These are phyloP conservation scores for Macrophomina pseudophaseolina DNA, from an alignment of 2,329 filamentous ascomycete genomes.

Conservation along the genomic window DNA sequence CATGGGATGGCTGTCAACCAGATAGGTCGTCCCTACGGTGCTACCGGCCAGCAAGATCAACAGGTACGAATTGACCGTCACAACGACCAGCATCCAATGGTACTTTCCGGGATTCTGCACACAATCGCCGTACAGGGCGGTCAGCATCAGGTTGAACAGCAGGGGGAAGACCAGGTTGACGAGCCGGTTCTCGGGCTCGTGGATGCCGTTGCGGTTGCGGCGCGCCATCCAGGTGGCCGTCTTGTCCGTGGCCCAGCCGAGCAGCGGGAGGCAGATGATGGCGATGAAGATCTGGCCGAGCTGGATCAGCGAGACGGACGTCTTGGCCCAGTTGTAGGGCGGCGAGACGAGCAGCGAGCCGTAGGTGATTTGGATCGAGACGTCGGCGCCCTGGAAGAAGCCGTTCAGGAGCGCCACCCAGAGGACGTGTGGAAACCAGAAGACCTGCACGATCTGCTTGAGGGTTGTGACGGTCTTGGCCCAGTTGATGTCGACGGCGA, in stretches of 20 bases:
- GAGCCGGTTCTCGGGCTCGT: slow-evolving; percentile 48
- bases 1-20: slow-evolving; percentile 25
- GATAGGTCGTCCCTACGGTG: slow-evolving; percentile 28
- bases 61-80: slow-evolving; percentile 27
- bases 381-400: slow-evolving; percentile 30
- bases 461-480: slow-evolving; percentile 22
- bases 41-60: slow-evolving; percentile 28
- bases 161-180: slow-evolving; percentile 47
- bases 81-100: slow-evolving; percentile 28
- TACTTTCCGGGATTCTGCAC: slow-evolving; percentile 22
- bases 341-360: slow-evolving; percentile 31
- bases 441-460: slow-evolving; percentile 30
- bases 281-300: slow-evolving; percentile 40
- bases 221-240: slow-evolving; percentile 42
- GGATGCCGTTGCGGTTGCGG: slow-evolving; percentile 40
- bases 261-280: slow-evolving; percentile 35
- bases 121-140: slow-evolving; percentile 32
- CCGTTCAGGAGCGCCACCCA: slow-evolving; percentile 34
- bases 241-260: slow-evolving; percentile 36
- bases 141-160: slow-evolving; percentile 36
- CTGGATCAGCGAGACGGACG: slow-evolving; percentile 31
- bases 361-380: slow-evolving; percentile 34
- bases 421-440: slow-evolving; percentile 33
- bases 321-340: slow-evolving; percentile 33
- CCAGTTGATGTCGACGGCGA: slow-evolving; percentile 25